Conservation (phyloP, 139 green algal species). For the Diplosphaera chodatii region DNA sequence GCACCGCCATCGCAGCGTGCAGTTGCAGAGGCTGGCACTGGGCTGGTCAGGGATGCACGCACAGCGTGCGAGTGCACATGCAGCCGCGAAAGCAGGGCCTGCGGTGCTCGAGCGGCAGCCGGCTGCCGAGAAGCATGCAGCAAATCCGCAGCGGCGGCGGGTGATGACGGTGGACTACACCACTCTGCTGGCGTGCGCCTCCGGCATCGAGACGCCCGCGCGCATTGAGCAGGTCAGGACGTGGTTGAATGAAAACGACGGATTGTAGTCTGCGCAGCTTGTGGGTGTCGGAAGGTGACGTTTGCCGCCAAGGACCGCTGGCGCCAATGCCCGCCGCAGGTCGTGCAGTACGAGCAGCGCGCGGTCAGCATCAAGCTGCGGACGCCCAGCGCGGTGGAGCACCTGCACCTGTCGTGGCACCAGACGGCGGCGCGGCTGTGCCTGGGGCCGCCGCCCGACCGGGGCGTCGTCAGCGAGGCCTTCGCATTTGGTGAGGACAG, state of each 20-base stretch:
- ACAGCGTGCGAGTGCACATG: background rate
- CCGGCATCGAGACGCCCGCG: background rate
- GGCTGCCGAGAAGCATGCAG: background rate
- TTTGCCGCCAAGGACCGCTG: no score
- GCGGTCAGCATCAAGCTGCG: background rate
- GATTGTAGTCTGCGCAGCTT: no score
- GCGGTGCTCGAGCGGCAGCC: background rate
- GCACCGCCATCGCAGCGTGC: no score
- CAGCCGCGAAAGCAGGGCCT: no score
- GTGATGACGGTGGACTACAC: background rate
- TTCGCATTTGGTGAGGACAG: conserved; percentile 31
- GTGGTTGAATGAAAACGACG: no score
- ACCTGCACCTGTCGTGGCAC: conserved; percentile 71
- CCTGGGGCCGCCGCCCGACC: conserved; percentile 16
- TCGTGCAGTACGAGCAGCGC: background rate
- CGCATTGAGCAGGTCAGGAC: background rate
- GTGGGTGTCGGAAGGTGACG: no score
- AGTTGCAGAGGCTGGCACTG: no score
- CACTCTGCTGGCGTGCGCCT: background rate
- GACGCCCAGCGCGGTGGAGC: background rate
- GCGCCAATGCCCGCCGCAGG: no score
- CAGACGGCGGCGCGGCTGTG: conserved; percentile 33
- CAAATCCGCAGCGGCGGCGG: no score
- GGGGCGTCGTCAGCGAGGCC: conserved; percentile 28
- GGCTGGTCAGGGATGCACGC: no score